Evolutionary conservation across 1,284 basidiomycete genomes (phyloP).

Genomic region (Boletus hoseneyae): DNA sequence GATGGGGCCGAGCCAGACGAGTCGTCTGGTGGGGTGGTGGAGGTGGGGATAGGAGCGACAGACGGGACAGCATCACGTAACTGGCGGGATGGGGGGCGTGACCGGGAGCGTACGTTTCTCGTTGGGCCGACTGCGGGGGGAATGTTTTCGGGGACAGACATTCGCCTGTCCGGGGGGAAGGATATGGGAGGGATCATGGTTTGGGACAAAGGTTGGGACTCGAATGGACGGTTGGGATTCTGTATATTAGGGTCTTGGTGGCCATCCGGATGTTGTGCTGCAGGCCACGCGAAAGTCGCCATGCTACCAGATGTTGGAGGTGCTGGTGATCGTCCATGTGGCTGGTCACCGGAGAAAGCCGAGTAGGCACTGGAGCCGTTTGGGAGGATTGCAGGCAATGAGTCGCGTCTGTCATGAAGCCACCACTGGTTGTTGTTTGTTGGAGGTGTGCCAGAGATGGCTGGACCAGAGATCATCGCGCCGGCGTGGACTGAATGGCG

Average conservation of each 20-base stretch:
- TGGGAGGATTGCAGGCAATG: conserved; percentile 64
- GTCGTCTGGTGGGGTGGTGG: conserved; percentile 39
- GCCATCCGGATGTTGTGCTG: conserved; percentile 46
- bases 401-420: conserved; percentile 67
- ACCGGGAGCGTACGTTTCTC: conserved; percentile 59
- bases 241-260: conserved; percentile 41
- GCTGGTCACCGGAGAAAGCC: conserved; percentile 61
- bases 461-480: conserved; percentile 33
- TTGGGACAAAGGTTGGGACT: conserved; percentile 36
- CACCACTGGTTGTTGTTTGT: conserved; percentile 43
- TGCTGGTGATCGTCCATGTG: conserved; percentile 58
- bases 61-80: conserved; percentile 42
- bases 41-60: conserved; percentile 34
- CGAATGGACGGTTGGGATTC: conserved; percentile 35
- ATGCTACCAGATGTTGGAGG: conserved; percentile 56
- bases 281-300: conserved; percentile 69
- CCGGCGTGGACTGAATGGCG: conserved; percentile 71
- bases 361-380: conserved; percentile 57
- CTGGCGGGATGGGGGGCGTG: conserved; percentile 68
- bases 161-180: conserved; percentile 63
- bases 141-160: conserved; percentile 66
- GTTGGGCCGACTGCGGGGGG: conserved; percentile 43
- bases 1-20: conserved; percentile 34
- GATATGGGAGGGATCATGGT: conserved; percentile 56
- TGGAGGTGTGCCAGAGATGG: conserved; percentile 22